Conservation (phyloP, 1,139 yeast genomes). For the Yamadazyma diddensiae region DNA sequence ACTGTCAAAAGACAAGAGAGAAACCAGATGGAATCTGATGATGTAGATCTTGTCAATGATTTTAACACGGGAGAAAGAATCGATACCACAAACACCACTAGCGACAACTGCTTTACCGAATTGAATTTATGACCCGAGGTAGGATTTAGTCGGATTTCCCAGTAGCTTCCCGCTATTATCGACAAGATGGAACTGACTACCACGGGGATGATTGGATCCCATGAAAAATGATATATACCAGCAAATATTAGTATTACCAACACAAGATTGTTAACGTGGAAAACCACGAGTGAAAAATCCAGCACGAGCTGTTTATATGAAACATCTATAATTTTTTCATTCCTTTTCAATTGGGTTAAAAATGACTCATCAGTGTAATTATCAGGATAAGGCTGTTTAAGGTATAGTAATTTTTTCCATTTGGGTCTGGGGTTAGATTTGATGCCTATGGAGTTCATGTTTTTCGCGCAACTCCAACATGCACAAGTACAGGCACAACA, state of each 20-base stretch:
- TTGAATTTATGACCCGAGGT: slow-evolving; percentile 3
- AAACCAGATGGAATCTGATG: slow-evolving; percentile 96
- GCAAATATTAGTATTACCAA: slow-evolving; percentile 62
- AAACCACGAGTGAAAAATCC: slow-evolving; percentile 68
- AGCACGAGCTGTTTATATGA: slow-evolving; percentile 58
- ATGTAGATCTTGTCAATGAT: slow-evolving; percentile 82
- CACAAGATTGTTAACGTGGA: slow-evolving; percentile 61
- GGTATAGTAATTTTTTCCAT: slow-evolving; percentile 89
- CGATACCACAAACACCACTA: slow-evolving; percentile 67
- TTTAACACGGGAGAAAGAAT: slow-evolving; percentile 86
- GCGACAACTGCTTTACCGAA: slow-evolving; percentile 37
- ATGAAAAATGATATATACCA: slow-evolving; percentile 46
- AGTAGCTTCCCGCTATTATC: slow-evolving; percentile 26
- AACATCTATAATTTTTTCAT: slow-evolving; percentile 70
- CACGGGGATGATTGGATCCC: slow-evolving; percentile 45
- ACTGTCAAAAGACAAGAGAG: slow-evolving; percentile 74
- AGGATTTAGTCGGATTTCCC: slow-evolving; percentile 10
- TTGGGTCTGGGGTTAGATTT: slow-evolving; percentile 6
- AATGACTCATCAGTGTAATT: slow-evolving; percentile 84
- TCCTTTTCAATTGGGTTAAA: slow-evolving; percentile 71
- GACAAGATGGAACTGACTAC: slow-evolving; percentile 22
- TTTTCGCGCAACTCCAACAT: too few species aligned
- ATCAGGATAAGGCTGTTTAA: slow-evolving; percentile 84
- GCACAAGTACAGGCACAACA: too few species aligned
- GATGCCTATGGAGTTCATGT: slow-evolving; percentile 9